phyloP scores from a whole-genome alignment of 2,329 filamentous ascomycete genomes.

The Clonostachys rosea region DNA sequence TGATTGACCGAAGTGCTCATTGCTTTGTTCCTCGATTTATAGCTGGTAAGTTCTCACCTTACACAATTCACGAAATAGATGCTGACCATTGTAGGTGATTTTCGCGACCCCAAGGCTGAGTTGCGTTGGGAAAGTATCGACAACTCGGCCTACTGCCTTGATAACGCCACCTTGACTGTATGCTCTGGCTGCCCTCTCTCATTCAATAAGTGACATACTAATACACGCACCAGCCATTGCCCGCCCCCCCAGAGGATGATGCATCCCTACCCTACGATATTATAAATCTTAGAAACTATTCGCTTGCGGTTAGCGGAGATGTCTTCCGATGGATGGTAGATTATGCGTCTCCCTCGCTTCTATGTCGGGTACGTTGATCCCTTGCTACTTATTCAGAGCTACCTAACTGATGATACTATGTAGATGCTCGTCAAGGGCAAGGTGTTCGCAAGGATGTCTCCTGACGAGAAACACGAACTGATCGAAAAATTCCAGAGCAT shows the following conservation, averaged over 20 bases:
- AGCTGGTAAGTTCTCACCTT: slow-evolving; percentile 47
- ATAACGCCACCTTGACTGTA: slow-evolving; percentile 71
- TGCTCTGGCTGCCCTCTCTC: slow-evolving; percentile 8
- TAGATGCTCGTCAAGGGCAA: slow-evolving; percentile 88
- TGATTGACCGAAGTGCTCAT: slow-evolving; percentile 76
- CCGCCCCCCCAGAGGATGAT: slow-evolving; percentile 67
- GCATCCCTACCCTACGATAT: slow-evolving; percentile 83
- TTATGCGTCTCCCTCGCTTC: slow-evolving; percentile 74
- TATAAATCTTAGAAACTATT: slow-evolving; percentile 77
- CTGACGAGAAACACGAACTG: slow-evolving; percentile 96
- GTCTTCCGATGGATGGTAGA: slow-evolving; percentile 97
- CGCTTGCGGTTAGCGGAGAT: slow-evolving; percentile 84
- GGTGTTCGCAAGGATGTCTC: slow-evolving; percentile 97
- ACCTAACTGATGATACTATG: slow-evolving; percentile 1
- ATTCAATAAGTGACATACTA: neutral
- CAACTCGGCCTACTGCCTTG: slow-evolving; percentile 71
- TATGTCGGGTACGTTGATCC: slow-evolving; percentile 54
- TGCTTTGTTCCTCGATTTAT: slow-evolving; percentile 91
- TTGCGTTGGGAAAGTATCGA: slow-evolving; percentile 95
- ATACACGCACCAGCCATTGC: slow-evolving; percentile 51
- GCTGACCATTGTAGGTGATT: slow-evolving; percentile 47
- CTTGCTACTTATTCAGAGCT: neutral
- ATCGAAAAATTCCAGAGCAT: slow-evolving; percentile 96
- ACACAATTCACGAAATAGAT: neutral
- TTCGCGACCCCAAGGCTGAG: slow-evolving; percentile 65